Evolutionary conservation across 805 yeast genomes (phyloP).

Genomic region (Candida multigemmis): DNA sequence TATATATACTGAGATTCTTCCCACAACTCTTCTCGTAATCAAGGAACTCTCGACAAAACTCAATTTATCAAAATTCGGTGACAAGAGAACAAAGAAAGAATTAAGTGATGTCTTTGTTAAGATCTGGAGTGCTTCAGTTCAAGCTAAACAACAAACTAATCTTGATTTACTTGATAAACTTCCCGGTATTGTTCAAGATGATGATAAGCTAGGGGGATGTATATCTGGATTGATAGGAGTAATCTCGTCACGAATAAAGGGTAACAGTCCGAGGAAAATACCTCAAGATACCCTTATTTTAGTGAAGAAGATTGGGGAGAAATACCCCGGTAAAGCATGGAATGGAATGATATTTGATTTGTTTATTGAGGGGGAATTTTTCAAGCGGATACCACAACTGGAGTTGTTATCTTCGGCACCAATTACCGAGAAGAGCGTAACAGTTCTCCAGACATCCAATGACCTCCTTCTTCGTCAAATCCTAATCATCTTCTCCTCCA

Average conservation of each 20-base stretch:
- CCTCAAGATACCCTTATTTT: no score
- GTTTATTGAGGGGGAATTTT: slow-evolving; percentile 52
- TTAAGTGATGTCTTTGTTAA: slow-evolving; percentile 29
- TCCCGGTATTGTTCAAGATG: slow-evolving; percentile 39
- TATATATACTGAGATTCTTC: slow-evolving; percentile 39
- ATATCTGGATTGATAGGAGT: no score
- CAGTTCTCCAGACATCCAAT: no score
- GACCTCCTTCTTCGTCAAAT: no score
- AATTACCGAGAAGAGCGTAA: no score
- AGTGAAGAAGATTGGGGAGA: slow-evolving; percentile 25
- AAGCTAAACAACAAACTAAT: slow-evolving; percentile 14
- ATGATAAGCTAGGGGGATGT: slow-evolving; percentile 48
- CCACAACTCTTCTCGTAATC: slow-evolving; percentile 45
- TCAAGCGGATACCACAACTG: slow-evolving; percentile 22
- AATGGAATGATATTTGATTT: slow-evolving; percentile 53
- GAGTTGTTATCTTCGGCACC: slow-evolving; percentile 45
- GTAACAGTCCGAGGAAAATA: no score
- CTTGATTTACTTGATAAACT: slow-evolving; percentile 24
- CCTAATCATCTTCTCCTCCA: no score
- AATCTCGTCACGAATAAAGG: no score
- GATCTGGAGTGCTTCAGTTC: slow-evolving; percentile 11
- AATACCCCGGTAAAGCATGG: slow-evolving; percentile 47
- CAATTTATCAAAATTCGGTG: slow-evolving; percentile 50
- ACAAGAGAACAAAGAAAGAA: slow-evolving; percentile 52
- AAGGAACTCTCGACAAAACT: slow-evolving; percentile 48